These are phyloP conservation scores for Hortaea werneckii DNA, from an alignment of 2,329 filamentous ascomycete genomes.

Conservation along the genomic window DNA sequence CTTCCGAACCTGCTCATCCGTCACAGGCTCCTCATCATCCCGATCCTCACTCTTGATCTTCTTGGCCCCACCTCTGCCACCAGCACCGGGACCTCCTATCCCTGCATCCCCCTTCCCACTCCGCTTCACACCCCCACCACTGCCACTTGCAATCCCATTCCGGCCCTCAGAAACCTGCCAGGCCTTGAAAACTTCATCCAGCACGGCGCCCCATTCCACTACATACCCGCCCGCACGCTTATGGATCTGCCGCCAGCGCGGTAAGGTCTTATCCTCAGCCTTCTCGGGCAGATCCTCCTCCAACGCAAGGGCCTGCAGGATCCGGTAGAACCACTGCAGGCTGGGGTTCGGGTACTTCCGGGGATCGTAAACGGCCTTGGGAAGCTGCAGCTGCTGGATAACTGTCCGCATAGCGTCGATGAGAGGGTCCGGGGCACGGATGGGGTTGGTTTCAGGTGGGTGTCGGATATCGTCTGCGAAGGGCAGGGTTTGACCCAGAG, in stretches of 20 bases:
- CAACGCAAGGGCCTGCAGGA: slow-evolving; percentile 80
- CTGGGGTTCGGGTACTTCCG: slow-evolving; percentile 73
- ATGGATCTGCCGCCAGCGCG: slow-evolving; percentile 77
- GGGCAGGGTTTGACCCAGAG: slow-evolving; percentile 84
- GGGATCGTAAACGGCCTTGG: slow-evolving; percentile 75
- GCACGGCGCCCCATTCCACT: slow-evolving; percentile 60
- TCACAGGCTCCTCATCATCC: slow-evolving; percentile 24
- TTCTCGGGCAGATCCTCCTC: slow-evolving; percentile 78
- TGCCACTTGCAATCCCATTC: slow-evolving; percentile 30
- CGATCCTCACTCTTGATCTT: slow-evolving; percentile 33
- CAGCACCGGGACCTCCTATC: slow-evolving; percentile 13
- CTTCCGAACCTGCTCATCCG: slow-evolving; percentile 35
- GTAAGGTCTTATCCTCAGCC: slow-evolving; percentile 68
- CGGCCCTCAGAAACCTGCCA: slow-evolving; percentile 25
- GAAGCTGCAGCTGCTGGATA: slow-evolving; percentile 77
- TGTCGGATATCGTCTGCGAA: slow-evolving; percentile 81
- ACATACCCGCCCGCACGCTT: slow-evolving; percentile 77
- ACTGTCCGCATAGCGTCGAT: slow-evolving; percentile 74
- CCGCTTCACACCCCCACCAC: slow-evolving; percentile 38
- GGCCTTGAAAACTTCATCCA: slow-evolving; percentile 49
- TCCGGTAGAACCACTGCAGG: slow-evolving; percentile 94
- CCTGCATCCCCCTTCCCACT: slow-evolving; percentile 8
- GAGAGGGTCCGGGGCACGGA: slow-evolving; percentile 57
- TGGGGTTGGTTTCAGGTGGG: slow-evolving; percentile 50
- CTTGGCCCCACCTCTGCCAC: slow-evolving; percentile 26